Evolutionary conservation across 2,329 filamentous ascomycete species (phyloP).

Genomic region (Aureobasidium subglaciale): DNA sequence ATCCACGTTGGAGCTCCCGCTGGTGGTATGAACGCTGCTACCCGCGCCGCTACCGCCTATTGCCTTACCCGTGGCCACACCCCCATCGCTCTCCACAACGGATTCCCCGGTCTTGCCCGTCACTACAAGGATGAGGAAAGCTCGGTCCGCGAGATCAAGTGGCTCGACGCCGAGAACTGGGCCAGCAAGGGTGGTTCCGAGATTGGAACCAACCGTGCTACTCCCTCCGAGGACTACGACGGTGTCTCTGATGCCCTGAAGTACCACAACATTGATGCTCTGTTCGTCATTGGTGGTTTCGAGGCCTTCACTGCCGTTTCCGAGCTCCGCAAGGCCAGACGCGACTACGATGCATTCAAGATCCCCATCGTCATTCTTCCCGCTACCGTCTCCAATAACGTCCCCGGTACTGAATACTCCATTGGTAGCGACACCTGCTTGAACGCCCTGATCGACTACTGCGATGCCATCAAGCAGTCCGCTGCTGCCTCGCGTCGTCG

Average conservation of each 20-base stretch:
- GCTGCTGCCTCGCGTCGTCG: slow-evolving; percentile 87
- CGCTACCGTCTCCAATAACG: slow-evolving; percentile 98
- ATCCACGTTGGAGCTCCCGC: slow-evolving; percentile 95
- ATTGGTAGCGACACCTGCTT: slow-evolving; percentile 94
- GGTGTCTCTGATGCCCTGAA: slow-evolving; percentile 51
- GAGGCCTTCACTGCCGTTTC: slow-evolving; percentile 92
- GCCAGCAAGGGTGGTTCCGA: slow-evolving; percentile 95
- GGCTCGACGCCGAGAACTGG: slow-evolving; percentile 94
- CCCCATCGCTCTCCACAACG: slow-evolving; percentile 88
- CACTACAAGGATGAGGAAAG: slow-evolving; percentile 78
- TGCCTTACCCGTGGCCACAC: slow-evolving; percentile 88
- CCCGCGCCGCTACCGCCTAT: slow-evolving; percentile 86
- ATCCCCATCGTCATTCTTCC: slow-evolving; percentile 89
- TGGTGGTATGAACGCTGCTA: slow-evolving; percentile 96
- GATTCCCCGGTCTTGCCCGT: slow-evolving; percentile 86
- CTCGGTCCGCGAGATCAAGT: slow-evolving; percentile 76
- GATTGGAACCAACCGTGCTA: slow-evolving; percentile 92
- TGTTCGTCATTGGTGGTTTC: slow-evolving; percentile 83
- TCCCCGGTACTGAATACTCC: slow-evolving; percentile 94
- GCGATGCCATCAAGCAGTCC: slow-evolving; percentile 95
- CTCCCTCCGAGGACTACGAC: slow-evolving; percentile 81
- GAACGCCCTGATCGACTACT: slow-evolving; percentile 90
- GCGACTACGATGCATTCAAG: slow-evolving; percentile 74
- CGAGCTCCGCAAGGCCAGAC: slow-evolving; percentile 73
- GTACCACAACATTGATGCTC: slow-evolving; percentile 78